phyloP scores from a whole-genome alignment of 2,329 filamentous ascomycete genomes.

The Diaporthe ampelina region DNA sequence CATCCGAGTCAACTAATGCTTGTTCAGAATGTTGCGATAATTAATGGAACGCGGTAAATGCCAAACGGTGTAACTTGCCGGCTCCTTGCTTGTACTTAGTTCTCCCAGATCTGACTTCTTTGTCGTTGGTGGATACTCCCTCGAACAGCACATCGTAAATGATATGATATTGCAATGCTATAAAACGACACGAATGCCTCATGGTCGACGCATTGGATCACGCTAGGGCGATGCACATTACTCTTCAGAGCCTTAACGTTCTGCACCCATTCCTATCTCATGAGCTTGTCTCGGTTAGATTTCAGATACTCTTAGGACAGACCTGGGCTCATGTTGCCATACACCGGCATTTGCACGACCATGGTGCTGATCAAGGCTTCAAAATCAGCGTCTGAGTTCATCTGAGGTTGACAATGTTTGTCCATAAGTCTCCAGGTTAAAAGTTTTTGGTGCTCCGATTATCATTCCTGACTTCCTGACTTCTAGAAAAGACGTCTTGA shows the following conservation, averaged over 20 bases:
- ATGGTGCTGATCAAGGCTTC: not conserved
- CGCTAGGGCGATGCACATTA: not conserved
- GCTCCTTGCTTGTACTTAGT: too few species aligned
- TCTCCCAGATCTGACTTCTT: not conserved
- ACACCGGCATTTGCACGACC: not conserved
- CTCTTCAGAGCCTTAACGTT: too few species aligned
- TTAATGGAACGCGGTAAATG: not conserved
- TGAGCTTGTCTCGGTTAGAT: not conserved
- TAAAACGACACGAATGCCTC: not conserved
- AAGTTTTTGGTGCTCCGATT: not conserved
- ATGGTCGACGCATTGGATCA: fast-evolving
- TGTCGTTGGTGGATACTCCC: too few species aligned
- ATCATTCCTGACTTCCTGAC: not conserved
- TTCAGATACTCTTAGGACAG: too few species aligned
- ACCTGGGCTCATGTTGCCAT: not conserved
- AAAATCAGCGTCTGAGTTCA: not conserved
- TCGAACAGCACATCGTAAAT: not conserved
- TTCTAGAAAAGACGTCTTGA: conserved; percentile 23
- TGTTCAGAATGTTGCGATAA: not conserved
- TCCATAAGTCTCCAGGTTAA: not conserved
- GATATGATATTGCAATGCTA: not conserved
- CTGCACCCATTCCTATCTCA: not conserved
- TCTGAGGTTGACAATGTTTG: not conserved
- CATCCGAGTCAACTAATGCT: not conserved
- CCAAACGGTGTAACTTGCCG: not conserved